A percentile compares a stretch with the other conserved stretches of the same genome.
phyloP scores from a whole-genome alignment of 2,329 filamentous ascomycete species.

The Botrytis paeoniae region DNA sequence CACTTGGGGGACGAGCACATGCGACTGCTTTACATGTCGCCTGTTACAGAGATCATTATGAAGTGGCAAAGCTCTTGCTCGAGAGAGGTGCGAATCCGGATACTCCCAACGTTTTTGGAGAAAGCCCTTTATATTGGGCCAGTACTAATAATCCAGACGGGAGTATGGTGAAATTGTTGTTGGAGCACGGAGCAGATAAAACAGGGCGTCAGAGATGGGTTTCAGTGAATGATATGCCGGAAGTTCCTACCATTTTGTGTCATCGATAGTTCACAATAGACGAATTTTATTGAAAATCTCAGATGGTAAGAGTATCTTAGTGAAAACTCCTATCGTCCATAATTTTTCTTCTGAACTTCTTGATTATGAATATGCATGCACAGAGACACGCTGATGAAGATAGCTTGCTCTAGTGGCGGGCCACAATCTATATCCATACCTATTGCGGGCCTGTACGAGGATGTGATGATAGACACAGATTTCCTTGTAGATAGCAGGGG shows the following conservation, averaged over 20 bases:
- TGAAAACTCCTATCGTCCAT: not conserved
- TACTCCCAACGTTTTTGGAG: constrained; percentile 18
- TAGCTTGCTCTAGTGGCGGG: not conserved
- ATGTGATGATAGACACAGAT: not conserved
- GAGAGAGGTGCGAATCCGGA: constrained; percentile 28
- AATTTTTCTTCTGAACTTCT: not conserved
- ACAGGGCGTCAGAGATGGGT: not conserved
- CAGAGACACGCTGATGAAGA: not conserved
- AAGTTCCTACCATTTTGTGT: not conserved
- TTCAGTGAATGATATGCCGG: not conserved
- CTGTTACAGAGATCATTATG: constrained; percentile 24
- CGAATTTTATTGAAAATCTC: not conserved
- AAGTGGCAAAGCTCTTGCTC: constrained; percentile 27
- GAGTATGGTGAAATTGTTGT: constrained; percentile 24
- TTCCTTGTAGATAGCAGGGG: not conserved
- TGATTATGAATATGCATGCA: not conserved
- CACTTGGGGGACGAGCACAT: constrained; percentile 25
- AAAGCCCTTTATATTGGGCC: constrained; percentile 28
- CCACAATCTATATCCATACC: constrained; percentile 1
- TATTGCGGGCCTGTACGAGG: not conserved
- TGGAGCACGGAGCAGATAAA: constrained; percentile 24
- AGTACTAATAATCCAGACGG: not conserved
- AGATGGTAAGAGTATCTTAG: not conserved
- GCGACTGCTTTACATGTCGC: constrained; percentile 30
- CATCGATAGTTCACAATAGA: not conserved